These are phyloP conservation scores for Mycena sanguinolenta DNA, from an alignment of 768 basidiomycete genomes.

Conservation along the genomic window DNA sequence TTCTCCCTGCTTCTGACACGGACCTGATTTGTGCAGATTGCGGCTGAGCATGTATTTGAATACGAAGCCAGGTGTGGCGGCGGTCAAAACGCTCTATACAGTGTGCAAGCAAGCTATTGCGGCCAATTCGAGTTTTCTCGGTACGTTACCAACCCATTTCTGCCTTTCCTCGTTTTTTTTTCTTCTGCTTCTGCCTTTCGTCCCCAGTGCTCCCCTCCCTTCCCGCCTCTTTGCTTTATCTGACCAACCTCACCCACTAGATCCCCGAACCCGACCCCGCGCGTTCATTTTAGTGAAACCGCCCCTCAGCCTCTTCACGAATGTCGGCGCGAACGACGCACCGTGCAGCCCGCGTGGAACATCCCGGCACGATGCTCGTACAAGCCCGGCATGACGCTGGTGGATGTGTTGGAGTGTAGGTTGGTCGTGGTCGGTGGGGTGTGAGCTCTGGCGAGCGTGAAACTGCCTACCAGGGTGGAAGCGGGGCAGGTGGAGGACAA, in stretches of 20 bases:
- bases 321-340: slow-evolving; percentile 52
- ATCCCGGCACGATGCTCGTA: slow-evolving; percentile 57
- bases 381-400: no score
- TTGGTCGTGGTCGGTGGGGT: no score
- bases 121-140: neutral
- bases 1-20: slow-evolving; percentile 45
- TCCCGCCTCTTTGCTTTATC: no score
- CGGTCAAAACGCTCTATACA: slow-evolving; percentile 61
- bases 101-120: neutral
- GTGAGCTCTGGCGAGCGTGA: no score
- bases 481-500: no score
- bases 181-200: no score
- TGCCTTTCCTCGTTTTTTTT: no score
- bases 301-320: slow-evolving; percentile 74
- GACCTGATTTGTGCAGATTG: slow-evolving; percentile 53
- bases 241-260: neutral
- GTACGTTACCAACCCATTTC: neutral
- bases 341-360: slow-evolving; percentile 53
- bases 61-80: slow-evolving; percentile 62
- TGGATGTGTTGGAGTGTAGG: no score
- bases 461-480: no score
- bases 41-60: slow-evolving; percentile 70
- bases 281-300: slow-evolving; percentile 66
- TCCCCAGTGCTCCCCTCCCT: neutral
- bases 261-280: slow-evolving; percentile 55